These are phyloP conservation scores for Endocalyx cinctus DNA, from an alignment of 2,329 filamentous ascomycete species.

Conservation along the genomic window DNA sequence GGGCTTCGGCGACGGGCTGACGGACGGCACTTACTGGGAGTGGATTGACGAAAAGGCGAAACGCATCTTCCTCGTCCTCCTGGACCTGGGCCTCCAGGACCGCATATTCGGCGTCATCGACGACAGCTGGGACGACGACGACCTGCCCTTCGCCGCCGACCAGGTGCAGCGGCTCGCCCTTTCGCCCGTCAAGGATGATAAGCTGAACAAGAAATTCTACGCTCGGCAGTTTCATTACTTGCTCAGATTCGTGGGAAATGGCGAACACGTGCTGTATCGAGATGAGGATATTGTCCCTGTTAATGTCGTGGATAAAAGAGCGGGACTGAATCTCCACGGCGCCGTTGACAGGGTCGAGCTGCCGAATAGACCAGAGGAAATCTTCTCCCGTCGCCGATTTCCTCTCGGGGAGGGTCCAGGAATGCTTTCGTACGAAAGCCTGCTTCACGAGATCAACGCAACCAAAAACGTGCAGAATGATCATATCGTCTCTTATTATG, in stretches of 20 bases:
- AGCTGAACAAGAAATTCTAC: slow-evolving; percentile 65
- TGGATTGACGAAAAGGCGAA: slow-evolving; percentile 69
- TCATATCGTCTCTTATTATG: slow-evolving; percentile 67
- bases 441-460: slow-evolving; percentile 56
- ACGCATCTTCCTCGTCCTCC: slow-evolving; percentile 65
- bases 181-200: slow-evolving; percentile 54
- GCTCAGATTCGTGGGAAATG: slow-evolving; percentile 57
- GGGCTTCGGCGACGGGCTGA: slow-evolving; percentile 63
- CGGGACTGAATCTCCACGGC: slow-evolving; percentile 32
- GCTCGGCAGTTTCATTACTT: slow-evolving; percentile 67
- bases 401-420: slow-evolving; percentile 43
- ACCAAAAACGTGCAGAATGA: slow-evolving; percentile 58
- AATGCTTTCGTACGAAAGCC: slow-evolving; percentile 46
- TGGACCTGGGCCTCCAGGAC: slow-evolving; percentile 65
- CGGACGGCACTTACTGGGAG: slow-evolving; percentile 72
- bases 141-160: slow-evolving; percentile 64
- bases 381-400: slow-evolving; percentile 56
- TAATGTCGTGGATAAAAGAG: slow-evolving; percentile 59
- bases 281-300: slow-evolving; percentile 66
- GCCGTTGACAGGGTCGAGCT: slow-evolving; percentile 57
- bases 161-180: slow-evolving; percentile 61
- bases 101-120: slow-evolving; percentile 73
- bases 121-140: slow-evolving; percentile 71
- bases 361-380: slow-evolving; percentile 53
- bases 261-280: slow-evolving; percentile 58